A percentile compares a stretch with the other conserved stretches of the same genome.
Evolutionary conservation across 2,329 filamentous ascomycete species (phyloP).

Genomic region (Colletotrichum eremochloae): DNA sequence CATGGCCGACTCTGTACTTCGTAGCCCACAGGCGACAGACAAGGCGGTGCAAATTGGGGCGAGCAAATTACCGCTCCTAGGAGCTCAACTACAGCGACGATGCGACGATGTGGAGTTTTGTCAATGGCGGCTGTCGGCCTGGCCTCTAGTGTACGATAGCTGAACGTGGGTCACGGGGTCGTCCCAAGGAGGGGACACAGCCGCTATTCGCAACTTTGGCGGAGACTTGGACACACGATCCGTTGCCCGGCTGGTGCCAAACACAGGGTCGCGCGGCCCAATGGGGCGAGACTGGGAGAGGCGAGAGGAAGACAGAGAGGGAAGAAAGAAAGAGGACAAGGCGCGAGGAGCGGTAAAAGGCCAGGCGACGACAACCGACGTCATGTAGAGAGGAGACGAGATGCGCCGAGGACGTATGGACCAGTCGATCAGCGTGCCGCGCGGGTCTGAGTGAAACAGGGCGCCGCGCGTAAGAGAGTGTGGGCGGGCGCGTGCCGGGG

Average conservation of each 20-base stretch:
- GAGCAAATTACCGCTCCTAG: not conserved
- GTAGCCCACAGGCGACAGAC: conserved; percentile 30
- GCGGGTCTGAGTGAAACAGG: conserved; percentile 26
- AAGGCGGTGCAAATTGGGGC: conserved; percentile 11
- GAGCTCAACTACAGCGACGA: not conserved
- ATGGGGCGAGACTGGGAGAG: not conserved
- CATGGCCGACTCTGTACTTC: conserved; percentile 31
- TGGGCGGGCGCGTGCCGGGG: conserved; percentile 28
- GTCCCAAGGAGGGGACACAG: not conserved
- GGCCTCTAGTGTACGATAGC: not conserved
- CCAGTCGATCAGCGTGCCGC: conserved; percentile 6
- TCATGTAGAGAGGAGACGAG: not conserved
- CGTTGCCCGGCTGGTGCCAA: not conserved
- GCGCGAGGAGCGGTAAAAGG: not conserved
- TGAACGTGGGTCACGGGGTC: not conserved
- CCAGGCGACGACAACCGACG: not conserved
- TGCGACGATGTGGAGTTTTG: not conserved
- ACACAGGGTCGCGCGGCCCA: not conserved
- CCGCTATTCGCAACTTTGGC: not conserved
- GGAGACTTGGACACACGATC: not conserved
- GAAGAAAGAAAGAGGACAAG: not conserved
- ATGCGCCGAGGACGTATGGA: not conserved
- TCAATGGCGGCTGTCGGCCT: not conserved
- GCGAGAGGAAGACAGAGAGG: not conserved
- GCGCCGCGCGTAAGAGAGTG: not conserved